Base-by-base conservation (phyloP, 306 rosid genomes). In the Potentilla sterilis region DNA sequence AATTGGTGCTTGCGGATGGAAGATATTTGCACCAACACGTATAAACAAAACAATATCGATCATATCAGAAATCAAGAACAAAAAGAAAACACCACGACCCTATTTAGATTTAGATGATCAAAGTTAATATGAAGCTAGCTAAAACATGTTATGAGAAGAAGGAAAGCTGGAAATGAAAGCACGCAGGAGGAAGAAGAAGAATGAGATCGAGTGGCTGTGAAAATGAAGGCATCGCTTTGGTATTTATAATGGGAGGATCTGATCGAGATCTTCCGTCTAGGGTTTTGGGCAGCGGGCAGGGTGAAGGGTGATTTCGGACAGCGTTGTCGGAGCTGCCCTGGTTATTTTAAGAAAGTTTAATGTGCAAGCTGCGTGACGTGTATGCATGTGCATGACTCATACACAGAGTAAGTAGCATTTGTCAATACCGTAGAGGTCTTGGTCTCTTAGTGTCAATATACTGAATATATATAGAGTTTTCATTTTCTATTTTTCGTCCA, bases 1-100 rank as follows among this genome's bases (percentile, higher is more conserved):
- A n/a, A 24, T 14, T 52, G 11, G 69, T 69, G 70, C 96, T 89
- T 82, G 88, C 92, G 98, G 98, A 91, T 93, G 97, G 98, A 93
- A 93, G 93, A 22, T 59, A 75, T 90, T 86, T 81, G 92, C 93
- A 85, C 83, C 9, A 18, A 59, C 91, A 86, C 81, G 16, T 15
- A 62, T 12, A 37, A 68, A 71, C 28, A 52, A 5, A 1, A 48
- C 12, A 44, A 58, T 16, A 35, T 37, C n/a, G n/a, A n/a, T n/a
- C 40, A 47, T 15, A 37, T 9, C 49, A 52, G 19, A 64, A 38
- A 9, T 7, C 7, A 1, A 12, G 2, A 21, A 16, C 11, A 24
- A 0, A 18, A 4, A 51, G 55, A 24, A 7, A 44, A 44, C 40
- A 22, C 2, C 0, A 24, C 3, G 2, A 2, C 4, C n/a, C 64